Conservation (phyloP, 495 filamentous ascomycete species). For the Xylaria flabelliformis region DNA sequence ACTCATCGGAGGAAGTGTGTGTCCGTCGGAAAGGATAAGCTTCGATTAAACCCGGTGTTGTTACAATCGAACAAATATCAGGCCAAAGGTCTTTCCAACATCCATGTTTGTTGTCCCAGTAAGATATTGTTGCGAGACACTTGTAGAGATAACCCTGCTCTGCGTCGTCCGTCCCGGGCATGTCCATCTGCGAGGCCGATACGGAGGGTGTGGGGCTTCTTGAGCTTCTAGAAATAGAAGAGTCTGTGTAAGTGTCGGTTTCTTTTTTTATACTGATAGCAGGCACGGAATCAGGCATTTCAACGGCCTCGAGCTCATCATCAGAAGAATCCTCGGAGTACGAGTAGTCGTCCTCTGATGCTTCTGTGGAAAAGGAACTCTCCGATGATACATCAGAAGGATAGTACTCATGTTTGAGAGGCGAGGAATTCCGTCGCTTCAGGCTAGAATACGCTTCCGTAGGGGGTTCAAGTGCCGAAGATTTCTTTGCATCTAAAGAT, state of each 20-base stretch:
- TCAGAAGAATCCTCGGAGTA: slow-evolving; percentile 53
- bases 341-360: slow-evolving; percentile 50
- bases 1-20: slow-evolving; percentile 37
- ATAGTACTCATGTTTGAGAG: slow-evolving; percentile 96
- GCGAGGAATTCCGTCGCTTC: slow-evolving; percentile 83
- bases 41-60: slow-evolving; percentile 86
- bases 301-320: slow-evolving; percentile 58
- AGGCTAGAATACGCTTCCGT: slow-evolving; percentile 52
- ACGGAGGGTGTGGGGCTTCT: slow-evolving; percentile 73
- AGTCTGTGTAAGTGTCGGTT: slow-evolving; percentile 31
- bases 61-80: slow-evolving; percentile 77
- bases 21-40: slow-evolving; percentile 70
- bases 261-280: slow-evolving; percentile 55
- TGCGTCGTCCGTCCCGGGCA: slow-evolving; percentile 51
- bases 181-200: slow-evolving; percentile 73
- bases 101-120: slow-evolving; percentile 79
- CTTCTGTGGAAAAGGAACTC: slow-evolving; percentile 56
- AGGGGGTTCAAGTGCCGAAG: slow-evolving; percentile 55
- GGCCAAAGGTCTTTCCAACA: slow-evolving; percentile 80
- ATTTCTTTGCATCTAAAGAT: slow-evolving; percentile 48
- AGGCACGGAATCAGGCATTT: slow-evolving; percentile 55
- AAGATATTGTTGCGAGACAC: slow-evolving; percentile 78
- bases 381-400: slow-evolving; percentile 74
- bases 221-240: slow-evolving; percentile 44
- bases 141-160: slow-evolving; percentile 62